phyloP scores from a whole-genome alignment of 2,329 filamentous ascomycete species.

The Beauveria varroae region DNA sequence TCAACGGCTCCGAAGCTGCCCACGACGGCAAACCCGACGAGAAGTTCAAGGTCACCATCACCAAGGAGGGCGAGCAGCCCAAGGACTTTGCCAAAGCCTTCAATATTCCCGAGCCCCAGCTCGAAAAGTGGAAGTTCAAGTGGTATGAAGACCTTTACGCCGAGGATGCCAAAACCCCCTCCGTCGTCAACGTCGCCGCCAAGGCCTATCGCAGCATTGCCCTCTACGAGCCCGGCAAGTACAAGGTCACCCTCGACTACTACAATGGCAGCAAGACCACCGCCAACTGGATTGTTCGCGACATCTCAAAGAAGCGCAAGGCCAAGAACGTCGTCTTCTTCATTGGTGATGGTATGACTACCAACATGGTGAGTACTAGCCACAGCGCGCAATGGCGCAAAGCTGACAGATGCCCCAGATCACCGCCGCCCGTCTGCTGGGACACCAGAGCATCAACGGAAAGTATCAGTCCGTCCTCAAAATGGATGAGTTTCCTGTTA shows the following conservation, averaged over 20 bases:
- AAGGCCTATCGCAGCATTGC: constrained; percentile 72
- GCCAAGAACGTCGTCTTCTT: constrained; percentile 83
- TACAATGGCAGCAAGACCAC: constrained; percentile 64
- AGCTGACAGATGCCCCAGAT: constrained; percentile 33
- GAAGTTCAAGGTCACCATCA: constrained; percentile 67
- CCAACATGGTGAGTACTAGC: constrained; percentile 50
- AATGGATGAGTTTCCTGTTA: constrained; percentile 76
- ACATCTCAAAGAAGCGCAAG: constrained; percentile 60
- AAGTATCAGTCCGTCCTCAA: constrained; percentile 70
- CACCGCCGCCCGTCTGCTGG: constrained; percentile 71
- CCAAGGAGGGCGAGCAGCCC: constrained; percentile 50
- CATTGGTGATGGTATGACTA: constrained; percentile 68
- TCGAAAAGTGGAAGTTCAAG: constrained; percentile 77
- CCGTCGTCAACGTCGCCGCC: constrained; percentile 70
- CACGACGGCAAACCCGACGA: constrained; percentile 61
- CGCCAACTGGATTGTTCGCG: constrained; percentile 70
- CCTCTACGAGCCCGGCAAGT: constrained; percentile 71
- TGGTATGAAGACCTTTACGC: constrained; percentile 84
- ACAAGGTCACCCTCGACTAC: constrained; percentile 69
- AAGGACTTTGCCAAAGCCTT: constrained; percentile 60
- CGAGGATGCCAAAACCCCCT: constrained; percentile 59
- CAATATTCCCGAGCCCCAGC: constrained; percentile 56
- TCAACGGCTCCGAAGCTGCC: constrained; percentile 75
- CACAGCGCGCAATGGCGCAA: not conserved
- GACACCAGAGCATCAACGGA: constrained; percentile 76